A percentile compares a stretch with the other conserved stretches of the same genome.
phyloP scores from a whole-genome alignment of 2,329 filamentous ascomycete species.

The Phaeosphaeria sp. region DNA sequence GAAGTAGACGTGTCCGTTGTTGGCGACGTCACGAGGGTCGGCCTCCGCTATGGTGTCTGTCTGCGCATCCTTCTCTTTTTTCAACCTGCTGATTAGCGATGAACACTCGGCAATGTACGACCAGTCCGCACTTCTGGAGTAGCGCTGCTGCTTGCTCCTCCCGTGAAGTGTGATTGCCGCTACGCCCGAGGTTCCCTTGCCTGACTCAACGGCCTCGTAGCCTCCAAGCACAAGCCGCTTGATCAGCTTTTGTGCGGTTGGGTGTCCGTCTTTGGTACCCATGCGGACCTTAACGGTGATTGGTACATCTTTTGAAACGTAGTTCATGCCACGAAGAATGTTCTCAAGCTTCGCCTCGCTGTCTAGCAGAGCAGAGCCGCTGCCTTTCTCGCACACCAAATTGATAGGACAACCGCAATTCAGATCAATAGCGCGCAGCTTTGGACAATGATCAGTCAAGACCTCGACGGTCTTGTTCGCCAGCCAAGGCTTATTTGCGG shows the following conservation, averaged over 20 bases:
- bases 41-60: conserved; percentile 80
- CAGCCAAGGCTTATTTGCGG: conserved; percentile 89
- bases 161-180: conserved; percentile 97
- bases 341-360: conserved; percentile 86
- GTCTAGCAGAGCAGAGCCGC: conserved; percentile 92
- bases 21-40: conserved; percentile 75
- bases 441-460: conserved; percentile 76
- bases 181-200: conserved; percentile 71
- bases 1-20: conserved; percentile 79
- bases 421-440: conserved; percentile 88
- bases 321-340: conserved; percentile 95
- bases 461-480: conserved; percentile 88
- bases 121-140: conserved; percentile 94
- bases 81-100: conserved; percentile 80
- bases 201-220: conserved; percentile 70
- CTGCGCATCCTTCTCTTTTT: conserved; percentile 68
- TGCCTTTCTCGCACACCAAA: conserved; percentile 85
- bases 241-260: conserved; percentile 80
- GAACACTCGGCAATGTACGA: conserved; percentile 90
- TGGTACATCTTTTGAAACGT: conserved; percentile 86
- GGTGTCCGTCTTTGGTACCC: conserved; percentile 80
- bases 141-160: conserved; percentile 90
- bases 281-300: conserved; percentile 95
- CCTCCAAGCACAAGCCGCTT: conserved; percentile 84
- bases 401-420: conserved; percentile 99